Percentiles rank a stretch among this genome's conserved stretches.
These are phyloP conservation scores for Trypanosoma grayi DNA, from an alignment of 208 protist species.

Conservation along the genomic window DNA sequence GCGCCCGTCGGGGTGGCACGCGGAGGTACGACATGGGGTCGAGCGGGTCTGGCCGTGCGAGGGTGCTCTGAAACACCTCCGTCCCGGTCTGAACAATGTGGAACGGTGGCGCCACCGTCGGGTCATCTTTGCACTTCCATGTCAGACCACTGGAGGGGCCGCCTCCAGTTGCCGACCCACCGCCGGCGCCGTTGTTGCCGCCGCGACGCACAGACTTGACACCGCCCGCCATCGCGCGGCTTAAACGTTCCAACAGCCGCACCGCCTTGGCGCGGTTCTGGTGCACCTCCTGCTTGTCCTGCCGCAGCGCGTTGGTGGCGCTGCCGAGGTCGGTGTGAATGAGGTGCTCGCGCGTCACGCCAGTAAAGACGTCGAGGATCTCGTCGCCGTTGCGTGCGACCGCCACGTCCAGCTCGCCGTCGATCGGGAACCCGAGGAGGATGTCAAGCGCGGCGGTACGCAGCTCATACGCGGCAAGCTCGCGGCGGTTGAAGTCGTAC, in stretches of 20 bases:
- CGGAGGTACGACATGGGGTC: slow-evolving; percentile 82
- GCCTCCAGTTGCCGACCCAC: not conserved
- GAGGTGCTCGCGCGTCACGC: slow-evolving; percentile 69
- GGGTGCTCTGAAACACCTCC: slow-evolving; percentile 61
- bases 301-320: slow-evolving; percentile 66
- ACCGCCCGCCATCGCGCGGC: slow-evolving; percentile 40
- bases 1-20: slow-evolving; percentile 52
- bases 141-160: slow-evolving; percentile 22
- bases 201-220: slow-evolving; percentile 1
- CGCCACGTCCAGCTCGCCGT: slow-evolving; percentile 33
- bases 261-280: slow-evolving; percentile 70
- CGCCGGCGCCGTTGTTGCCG: not conserved
- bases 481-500: slow-evolving; percentile 50
- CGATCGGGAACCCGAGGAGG: slow-evolving; percentile 62
- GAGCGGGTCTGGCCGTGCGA: slow-evolving; percentile 65
- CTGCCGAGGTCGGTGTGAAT: slow-evolving; percentile 62
- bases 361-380: slow-evolving; percentile 53
- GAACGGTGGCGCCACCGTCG: slow-evolving; percentile 65
- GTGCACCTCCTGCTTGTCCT: slow-evolving; percentile 46
- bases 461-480: slow-evolving; percentile 66
- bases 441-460: slow-evolving; percentile 73
- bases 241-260: slow-evolving; percentile 64
- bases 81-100: slow-evolving; percentile 62
- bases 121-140: slow-evolving; percentile 69
- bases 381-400: slow-evolving; percentile 19